Conservation (phyloP, 208 protist genomes). For the Trypanosoma mega region DNA sequence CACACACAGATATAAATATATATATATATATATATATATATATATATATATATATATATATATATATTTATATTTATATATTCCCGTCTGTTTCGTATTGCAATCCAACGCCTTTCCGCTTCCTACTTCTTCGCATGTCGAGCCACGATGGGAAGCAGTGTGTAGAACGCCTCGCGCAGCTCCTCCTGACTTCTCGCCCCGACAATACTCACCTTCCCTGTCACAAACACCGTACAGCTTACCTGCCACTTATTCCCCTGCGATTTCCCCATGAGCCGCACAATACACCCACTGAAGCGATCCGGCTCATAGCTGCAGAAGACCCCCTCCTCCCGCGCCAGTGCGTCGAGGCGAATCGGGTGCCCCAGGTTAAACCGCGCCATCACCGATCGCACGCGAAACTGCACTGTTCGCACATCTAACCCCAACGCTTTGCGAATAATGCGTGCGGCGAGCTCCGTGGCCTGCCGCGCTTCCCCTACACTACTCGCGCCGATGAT, state of each 20-base stretch:
- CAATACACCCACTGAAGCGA: slow-evolving; percentile 75
- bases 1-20: slow-evolving; percentile 7
- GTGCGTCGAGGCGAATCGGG: slow-evolving; percentile 70
- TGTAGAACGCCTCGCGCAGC: slow-evolving; percentile 77
- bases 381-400: slow-evolving; percentile 80
- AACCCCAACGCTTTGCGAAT: slow-evolving; percentile 80
- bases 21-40: neutral
- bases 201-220: slow-evolving; percentile 79
- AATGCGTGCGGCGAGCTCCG: slow-evolving; percentile 83
- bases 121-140: slow-evolving; percentile 42
- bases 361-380: slow-evolving; percentile 84
- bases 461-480: slow-evolving; percentile 75
- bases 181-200: slow-evolving; percentile 82
- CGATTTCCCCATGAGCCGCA: slow-evolving; percentile 64
- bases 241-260: slow-evolving; percentile 65
- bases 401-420: slow-evolving; percentile 59
- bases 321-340: slow-evolving; percentile 55
- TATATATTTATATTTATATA: no score
- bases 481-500: slow-evolving; percentile 79
- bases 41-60: no score
- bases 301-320: slow-evolving; percentile 85
- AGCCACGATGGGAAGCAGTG: slow-evolving; percentile 75
- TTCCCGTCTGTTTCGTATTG: no score
- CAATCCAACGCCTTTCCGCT: no score
- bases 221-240: slow-evolving; percentile 79